A percentile compares a stretch with the other conserved stretches of the same genome.
Conservation (phyloP, 1,284 basidiomycete species). For the Puccinia polysora region DNA sequence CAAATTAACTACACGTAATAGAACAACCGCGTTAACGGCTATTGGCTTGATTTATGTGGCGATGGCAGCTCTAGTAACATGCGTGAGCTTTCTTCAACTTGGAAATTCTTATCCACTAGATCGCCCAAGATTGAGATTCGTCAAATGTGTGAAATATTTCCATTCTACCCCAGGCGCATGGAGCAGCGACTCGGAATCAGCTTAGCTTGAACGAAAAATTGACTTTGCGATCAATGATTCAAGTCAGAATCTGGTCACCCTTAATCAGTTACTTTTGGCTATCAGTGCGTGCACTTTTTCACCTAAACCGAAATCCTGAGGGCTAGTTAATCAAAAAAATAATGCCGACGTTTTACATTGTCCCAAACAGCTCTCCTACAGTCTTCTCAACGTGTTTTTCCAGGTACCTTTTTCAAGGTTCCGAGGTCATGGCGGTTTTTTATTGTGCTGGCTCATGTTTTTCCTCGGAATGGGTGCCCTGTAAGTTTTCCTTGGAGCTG, state of each 20-base stretch:
- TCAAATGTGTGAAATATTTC: no score
- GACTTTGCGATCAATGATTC: constrained; percentile 18
- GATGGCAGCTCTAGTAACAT: constrained; percentile 18
- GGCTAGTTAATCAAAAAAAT: no score
- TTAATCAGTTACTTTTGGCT: constrained; percentile 35
- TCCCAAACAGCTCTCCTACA: constrained; percentile 15
- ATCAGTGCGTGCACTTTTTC: constrained; percentile 4
- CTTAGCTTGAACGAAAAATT: constrained; percentile 26
- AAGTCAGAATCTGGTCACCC: constrained; percentile 15
- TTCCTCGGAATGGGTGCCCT: constrained; percentile 29
- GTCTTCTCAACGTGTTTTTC: constrained; percentile 27
- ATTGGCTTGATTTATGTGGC: constrained; percentile 36
- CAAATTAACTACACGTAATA: not conserved
- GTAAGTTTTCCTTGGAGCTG: constrained; percentile 1
- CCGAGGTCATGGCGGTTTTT: constrained; percentile 13
- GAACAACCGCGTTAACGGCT: constrained; percentile 16
- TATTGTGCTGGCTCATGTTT: constrained; percentile 34
- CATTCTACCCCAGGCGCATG: not conserved
- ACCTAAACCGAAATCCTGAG: no score
- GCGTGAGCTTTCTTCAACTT: constrained; percentile 5
- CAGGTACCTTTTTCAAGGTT: constrained; percentile 30
- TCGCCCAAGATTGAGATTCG: not conserved
- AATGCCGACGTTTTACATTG: no score
- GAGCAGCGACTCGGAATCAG: not conserved
- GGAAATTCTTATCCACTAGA: not conserved